A percentile compares a stretch with the other conserved stretches of the same genome.
Evolutionary conservation across 352 stramenopile genomes (phyloP).

Genomic region (Phytopythium chamaehyphon): DNA sequence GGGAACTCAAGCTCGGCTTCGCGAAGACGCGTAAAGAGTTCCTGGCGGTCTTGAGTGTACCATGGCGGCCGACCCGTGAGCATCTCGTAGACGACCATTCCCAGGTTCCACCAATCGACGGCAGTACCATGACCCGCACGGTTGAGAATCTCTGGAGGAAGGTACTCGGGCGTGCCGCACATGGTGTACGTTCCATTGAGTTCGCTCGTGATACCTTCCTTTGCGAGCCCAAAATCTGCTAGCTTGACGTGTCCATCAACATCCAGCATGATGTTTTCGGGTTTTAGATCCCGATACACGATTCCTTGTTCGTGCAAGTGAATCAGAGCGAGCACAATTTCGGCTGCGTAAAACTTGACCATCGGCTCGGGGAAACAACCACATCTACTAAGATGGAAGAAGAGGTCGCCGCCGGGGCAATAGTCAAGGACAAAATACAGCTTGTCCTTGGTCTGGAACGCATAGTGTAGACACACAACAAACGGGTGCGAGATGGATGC

Average conservation of each 20-base stretch:
- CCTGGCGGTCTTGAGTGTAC: constrained; percentile 78
- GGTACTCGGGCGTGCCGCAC: constrained; percentile 85
- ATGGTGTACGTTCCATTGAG: constrained; percentile 79
- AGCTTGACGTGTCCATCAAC: constrained; percentile 81
- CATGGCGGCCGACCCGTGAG: constrained; percentile 68
- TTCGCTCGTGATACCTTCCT: constrained; percentile 69
- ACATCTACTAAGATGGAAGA: constrained; percentile 74
- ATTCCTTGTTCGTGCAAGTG: constrained; percentile 85
- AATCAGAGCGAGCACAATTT: constrained; percentile 83
- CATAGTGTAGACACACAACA: constrained; percentile 86
- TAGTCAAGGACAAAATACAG: constrained; percentile 88
- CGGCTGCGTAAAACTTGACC: constrained; percentile 79
- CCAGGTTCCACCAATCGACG: constrained; percentile 85
- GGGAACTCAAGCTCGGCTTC: constrained; percentile 72
- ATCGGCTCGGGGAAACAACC: constrained; percentile 80
- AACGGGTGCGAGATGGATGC: constrained; percentile 82
- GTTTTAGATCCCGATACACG: constrained; percentile 82
- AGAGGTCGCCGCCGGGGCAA: constrained; percentile 78
- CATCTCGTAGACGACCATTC: constrained; percentile 85
- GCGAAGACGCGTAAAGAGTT: constrained; percentile 66
- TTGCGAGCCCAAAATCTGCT: constrained; percentile 77
- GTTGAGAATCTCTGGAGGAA: constrained; percentile 81
- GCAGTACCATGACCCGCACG: constrained; percentile 69
- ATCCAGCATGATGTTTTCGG: constrained; percentile 87
- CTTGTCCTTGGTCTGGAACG: constrained; percentile 83